phyloP scores from a whole-genome alignment of 441 rosid genomes.

The Hura crepitans region DNA sequence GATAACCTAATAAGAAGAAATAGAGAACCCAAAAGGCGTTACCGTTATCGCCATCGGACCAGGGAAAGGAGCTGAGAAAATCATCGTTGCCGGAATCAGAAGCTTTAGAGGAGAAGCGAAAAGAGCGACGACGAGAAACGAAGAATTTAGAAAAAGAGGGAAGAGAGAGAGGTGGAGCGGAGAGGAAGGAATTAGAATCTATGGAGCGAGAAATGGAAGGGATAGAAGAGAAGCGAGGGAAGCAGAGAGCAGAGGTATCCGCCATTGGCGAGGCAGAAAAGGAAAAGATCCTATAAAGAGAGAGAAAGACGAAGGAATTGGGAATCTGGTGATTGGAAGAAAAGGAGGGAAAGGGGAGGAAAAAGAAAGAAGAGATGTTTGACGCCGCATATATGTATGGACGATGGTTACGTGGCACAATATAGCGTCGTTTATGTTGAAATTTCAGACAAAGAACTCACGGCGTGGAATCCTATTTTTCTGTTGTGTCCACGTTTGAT shows the following conservation, averaged over 20 bases:
- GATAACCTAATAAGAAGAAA: not conserved
- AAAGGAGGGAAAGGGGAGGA: not conserved
- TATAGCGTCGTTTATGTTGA: not conserved
- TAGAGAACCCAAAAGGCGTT: not conserved
- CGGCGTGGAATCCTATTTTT: not conserved
- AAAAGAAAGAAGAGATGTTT: not conserved
- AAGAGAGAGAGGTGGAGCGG: conserved; percentile 16
- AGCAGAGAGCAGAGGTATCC: conserved; percentile 45
- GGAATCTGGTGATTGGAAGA: not conserved
- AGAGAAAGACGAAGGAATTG: not conserved
- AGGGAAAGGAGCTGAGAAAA: conserved; percentile 60
- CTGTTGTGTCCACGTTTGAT: not conserved
- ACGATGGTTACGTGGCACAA: conserved; percentile 18
- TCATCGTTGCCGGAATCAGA: conserved; percentile 57
- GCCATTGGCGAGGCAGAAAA: conserved; percentile 42
- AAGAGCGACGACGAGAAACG: conserved; percentile 33
- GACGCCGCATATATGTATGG: conserved; percentile 29
- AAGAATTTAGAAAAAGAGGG: conserved; percentile 27
- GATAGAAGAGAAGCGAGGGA: conserved; percentile 36
- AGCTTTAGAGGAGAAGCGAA: conserved; percentile 47
- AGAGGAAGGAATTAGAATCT: conserved; percentile 28
- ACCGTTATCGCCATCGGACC: conserved; percentile 65
- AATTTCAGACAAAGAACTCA: not conserved
- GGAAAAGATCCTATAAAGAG: conserved; percentile 2
- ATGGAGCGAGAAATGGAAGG: conserved; percentile 33